Percentiles rank a stretch among this genome's conserved stretches.
Evolutionary conservation across 495 filamentous ascomycete genomes (phyloP).

Genomic region (Aspergillus ostianus): DNA sequence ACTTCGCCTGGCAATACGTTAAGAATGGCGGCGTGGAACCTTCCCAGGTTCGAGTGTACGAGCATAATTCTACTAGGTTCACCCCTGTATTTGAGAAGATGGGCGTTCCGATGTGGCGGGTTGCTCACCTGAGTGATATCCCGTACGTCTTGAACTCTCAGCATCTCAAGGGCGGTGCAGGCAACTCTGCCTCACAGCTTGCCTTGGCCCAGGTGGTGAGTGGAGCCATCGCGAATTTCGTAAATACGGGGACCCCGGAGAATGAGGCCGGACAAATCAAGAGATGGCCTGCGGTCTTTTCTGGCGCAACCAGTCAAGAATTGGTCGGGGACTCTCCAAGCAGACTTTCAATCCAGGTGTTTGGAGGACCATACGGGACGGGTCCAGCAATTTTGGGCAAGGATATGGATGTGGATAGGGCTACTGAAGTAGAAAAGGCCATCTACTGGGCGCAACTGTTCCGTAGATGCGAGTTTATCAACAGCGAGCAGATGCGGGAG

Average conservation of each 20-base stretch:
- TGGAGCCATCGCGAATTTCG: constrained; percentile 7
- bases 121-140: constrained; percentile 45
- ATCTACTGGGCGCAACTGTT: constrained; percentile 18
- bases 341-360: constrained; percentile 10
- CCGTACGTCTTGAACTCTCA: constrained; percentile 42
- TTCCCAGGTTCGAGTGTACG: constrained; percentile 35
- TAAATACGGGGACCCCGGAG: background rate
- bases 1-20: constrained; percentile 36
- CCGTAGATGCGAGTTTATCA: constrained; percentile 19
- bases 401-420: background rate
- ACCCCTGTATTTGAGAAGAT: constrained; percentile 27
- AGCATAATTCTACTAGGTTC: constrained; percentile 43
- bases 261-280: background rate
- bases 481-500: constrained; percentile 13
- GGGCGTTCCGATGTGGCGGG: constrained; percentile 34
- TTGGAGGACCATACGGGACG: constrained; percentile 8
- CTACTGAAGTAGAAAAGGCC: constrained; percentile 10
- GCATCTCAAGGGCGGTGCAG: constrained; percentile 16
- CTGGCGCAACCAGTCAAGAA: background rate
- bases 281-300: constrained; percentile 10
- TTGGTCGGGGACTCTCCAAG: background rate
- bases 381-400: background rate
- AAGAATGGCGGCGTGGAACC: constrained; percentile 19
- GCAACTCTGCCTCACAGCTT: constrained; percentile 22
- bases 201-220: constrained; percentile 15